A percentile compares a stretch with the other conserved stretches of the same genome.
These are phyloP conservation scores for Ganoderma boninense DNA, from an alignment of 1,284 basidiomycete species.

Conservation along the genomic window DNA sequence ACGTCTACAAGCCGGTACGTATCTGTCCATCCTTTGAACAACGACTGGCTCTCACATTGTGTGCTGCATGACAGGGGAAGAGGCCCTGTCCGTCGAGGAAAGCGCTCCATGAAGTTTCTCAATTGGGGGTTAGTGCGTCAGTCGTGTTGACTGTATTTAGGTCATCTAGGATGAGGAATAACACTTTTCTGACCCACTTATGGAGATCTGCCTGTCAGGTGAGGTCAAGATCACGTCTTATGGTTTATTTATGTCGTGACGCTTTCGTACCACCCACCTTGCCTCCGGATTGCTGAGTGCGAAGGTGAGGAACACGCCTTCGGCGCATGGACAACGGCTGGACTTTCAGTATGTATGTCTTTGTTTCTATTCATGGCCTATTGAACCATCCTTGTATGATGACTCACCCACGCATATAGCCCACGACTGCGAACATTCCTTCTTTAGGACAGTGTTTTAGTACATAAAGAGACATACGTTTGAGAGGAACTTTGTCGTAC, in stretches of 20 bases:
- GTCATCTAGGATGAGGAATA: background rate
- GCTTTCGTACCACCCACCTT: background rate
- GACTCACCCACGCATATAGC: background rate
- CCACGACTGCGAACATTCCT: background rate
- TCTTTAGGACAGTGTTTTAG: background rate
- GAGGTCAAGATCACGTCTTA: no score
- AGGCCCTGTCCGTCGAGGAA: no score
- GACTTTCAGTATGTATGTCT: background rate
- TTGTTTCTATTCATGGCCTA: background rate
- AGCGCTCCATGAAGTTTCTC: no score
- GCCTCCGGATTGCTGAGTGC: background rate
- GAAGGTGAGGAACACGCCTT: background rate
- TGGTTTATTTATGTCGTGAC: background rate
- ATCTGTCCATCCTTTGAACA: no score
- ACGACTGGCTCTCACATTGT: no score
- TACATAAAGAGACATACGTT: background rate
- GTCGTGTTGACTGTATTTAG: background rate
- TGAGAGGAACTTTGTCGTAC: background rate
- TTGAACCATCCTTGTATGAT: background rate
- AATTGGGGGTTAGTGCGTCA: no score
- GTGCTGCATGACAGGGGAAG: no score
- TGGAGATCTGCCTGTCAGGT: background rate
- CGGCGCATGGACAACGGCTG: background rate
- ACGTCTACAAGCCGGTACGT: no score
- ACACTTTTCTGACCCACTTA: background rate